Conservation (phyloP, 192 early-diverging fungal species). For the Ambispora gerdemannii region DNA sequence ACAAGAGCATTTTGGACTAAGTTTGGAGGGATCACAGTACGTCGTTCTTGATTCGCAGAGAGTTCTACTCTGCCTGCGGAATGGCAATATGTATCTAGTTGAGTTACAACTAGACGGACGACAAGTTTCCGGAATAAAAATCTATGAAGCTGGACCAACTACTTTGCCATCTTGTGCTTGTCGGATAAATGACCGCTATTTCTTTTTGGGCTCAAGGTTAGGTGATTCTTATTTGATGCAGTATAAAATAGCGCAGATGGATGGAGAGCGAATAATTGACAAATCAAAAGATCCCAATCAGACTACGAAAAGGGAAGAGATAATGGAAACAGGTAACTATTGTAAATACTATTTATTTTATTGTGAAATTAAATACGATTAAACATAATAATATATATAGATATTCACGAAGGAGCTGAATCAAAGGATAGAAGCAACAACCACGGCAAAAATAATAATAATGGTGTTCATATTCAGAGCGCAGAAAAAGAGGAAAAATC, state of each 20-base stretch:
- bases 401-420: neutral
- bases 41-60: slow-evolving; percentile 69
- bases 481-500: neutral
- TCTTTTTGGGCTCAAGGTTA: slow-evolving; percentile 70
- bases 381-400: neutral
- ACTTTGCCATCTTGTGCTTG: slow-evolving; percentile 55
- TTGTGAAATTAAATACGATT: slow-evolving; percentile 1
- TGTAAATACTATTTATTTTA: neutral
- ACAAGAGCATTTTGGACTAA: slow-evolving; percentile 59
- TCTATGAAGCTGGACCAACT: slow-evolving; percentile 47
- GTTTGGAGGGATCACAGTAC: slow-evolving; percentile 64
- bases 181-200: slow-evolving; percentile 47
- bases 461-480: too few relatives aligned
- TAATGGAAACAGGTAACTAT: too few relatives aligned
- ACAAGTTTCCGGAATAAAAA: slow-evolving; percentile 71
- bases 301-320: too few relatives aligned
- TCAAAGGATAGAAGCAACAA: neutral
- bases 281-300: too few relatives aligned
- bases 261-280: slow-evolving; percentile 9
- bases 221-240: slow-evolving; percentile 70
- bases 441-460: neutral
- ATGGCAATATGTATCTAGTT: slow-evolving; percentile 71
- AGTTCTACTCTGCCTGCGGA: slow-evolving; percentile 65
- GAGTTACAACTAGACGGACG: slow-evolving; percentile 73
- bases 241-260: slow-evolving; percentile 41